These are phyloP conservation scores for Serendipita sp. DNA, from an alignment of 768 basidiomycete species.

Conservation along the genomic window DNA sequence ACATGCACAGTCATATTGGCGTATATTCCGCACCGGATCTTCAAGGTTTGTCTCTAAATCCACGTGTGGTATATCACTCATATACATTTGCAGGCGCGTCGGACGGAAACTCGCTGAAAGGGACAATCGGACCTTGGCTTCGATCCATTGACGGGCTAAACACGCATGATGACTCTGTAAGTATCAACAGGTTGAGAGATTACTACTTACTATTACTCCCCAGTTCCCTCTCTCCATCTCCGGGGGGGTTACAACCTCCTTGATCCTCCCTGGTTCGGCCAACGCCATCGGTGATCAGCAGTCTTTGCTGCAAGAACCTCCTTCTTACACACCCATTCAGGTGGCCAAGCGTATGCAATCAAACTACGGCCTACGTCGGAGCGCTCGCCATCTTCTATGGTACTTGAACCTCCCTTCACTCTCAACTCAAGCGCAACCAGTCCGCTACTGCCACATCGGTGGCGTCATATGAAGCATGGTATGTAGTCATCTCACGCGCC, in stretches of 20 bases:
- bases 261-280: slow-evolving; percentile 60
- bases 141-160: slow-evolving; percentile 73
- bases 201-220: neutral
- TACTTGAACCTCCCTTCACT: slow-evolving; percentile 57
- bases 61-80: slow-evolving; percentile 16
- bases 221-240: slow-evolving; percentile 54
- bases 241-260: slow-evolving; percentile 76
- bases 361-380: slow-evolving; percentile 57
- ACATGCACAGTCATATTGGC: slow-evolving; percentile 67
- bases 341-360: slow-evolving; percentile 65
- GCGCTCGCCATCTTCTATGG: slow-evolving; percentile 47
- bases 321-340: slow-evolving; percentile 23
- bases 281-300: slow-evolving; percentile 50
- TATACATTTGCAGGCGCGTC: slow-evolving; percentile 22
- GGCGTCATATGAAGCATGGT: slow-evolving; percentile 64
- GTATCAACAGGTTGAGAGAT: neutral
- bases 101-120: slow-evolving; percentile 51
- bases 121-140: slow-evolving; percentile 60
- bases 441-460: slow-evolving; percentile 32
- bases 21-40: slow-evolving; percentile 44
- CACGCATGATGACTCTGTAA: slow-evolving; percentile 55
- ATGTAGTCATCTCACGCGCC: neutral
- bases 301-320: slow-evolving; percentile 18
- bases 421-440: slow-evolving; percentile 33
- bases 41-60: slow-evolving; percentile 21